Base-by-base conservation (phyloP, 2,329 filamentous ascomycete genomes). In the Sclerotinia subarctica region DNA sequence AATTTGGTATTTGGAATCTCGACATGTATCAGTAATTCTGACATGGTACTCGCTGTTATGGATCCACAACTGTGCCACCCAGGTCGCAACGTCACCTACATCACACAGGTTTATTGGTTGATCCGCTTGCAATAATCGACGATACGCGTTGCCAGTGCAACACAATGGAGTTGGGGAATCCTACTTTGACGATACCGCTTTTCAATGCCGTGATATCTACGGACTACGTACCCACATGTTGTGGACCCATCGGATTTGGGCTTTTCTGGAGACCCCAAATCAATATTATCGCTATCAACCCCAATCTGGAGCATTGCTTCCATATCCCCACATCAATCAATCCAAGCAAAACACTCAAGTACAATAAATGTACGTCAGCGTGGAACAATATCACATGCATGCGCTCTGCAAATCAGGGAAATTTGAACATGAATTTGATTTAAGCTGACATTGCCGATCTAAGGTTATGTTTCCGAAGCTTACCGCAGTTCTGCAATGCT, bases 251-350 rank as follows among this genome's bases (percentile, higher is more conserved):
- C 32, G 7, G 13, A 24, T 17, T n/a, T 49, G 19, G 35, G 3
- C 24, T 59, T n/a, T 24, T 62, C 59, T 62, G 59, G 59, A 38
- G 59, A 62, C 59, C 59, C 59, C 59, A 62, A 62, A 51, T 13
- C 46, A 62, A 51, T 8, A 51, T 62, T 32, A n/a, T 38, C 46
- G 6, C 46, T 51, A 8, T 38, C 46, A 38, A 51, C 17, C 46
- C 35, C 51, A 62, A 24, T 49, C 29, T 51, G 46, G 59, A 62
- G 46, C 29, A 38, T 35, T 26, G 15, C 29, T 29, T 29, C 21
- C 10, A 26, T n/a, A 62, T 51, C 29, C 29, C 59, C 59, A 38
- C 59, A 51, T 19, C 59, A 19, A 51, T 26, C 17, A 35, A 51
- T 51, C 13, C 47, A 19, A 42, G 38, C n/a, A 11, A 6, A 13